Evolutionary conservation across 2,329 filamentous ascomycete species (phyloP), one percentile per base, ranked within the genome.

Genomic region (Dactylellina sp.): DNA sequence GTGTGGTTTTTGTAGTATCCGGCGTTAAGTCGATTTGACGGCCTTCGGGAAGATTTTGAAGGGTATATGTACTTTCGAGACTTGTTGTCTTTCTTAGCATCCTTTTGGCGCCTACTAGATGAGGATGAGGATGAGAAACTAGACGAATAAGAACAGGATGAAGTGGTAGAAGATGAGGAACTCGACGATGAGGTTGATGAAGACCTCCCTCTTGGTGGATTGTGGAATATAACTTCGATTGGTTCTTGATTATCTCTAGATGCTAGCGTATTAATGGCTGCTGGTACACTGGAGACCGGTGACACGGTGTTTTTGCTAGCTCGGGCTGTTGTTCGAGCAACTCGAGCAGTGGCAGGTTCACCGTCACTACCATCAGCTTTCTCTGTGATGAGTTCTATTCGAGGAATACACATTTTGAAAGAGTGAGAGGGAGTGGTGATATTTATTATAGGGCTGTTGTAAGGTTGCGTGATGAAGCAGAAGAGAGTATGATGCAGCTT

Each of bases 21-120:
- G 14, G 57, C 70, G 49, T 74, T 74, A 2, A 74, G 46, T 22
- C 70, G 70, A 62, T 74, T 74, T 2, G 52, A 66, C 4, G 70
- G 70, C 14, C 46, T 37, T n/a, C 70, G 60, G 7, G 70, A 74
- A 2, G 44, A 46, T 37, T 65, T 74, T 0, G 70, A 74, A 14
- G 70, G 70, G 16, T 74, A 74, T 59, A 28, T 60, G 40, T 74
- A 74, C 28, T 65, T 74, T 25, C 37, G 55, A 2, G 50, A 12
- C 20, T 61, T 66, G 7, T 35, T 25, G 18, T 61, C 56, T 20
- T 65, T 64, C 60, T 60, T 64, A 2, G 37, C 53, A 22, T 52
- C 18, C 35, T 47, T 61, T 7, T 65, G 42, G 16, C 59, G 42
- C 9, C 42, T 40, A 16, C 3, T 18, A 1, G 37, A 46, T n/a